Percentiles rank a stretch among this genome's conserved stretches.
phyloP scores from a whole-genome alignment of 2,329 filamentous ascomycete genomes.

The Apiospora aurea region DNA sequence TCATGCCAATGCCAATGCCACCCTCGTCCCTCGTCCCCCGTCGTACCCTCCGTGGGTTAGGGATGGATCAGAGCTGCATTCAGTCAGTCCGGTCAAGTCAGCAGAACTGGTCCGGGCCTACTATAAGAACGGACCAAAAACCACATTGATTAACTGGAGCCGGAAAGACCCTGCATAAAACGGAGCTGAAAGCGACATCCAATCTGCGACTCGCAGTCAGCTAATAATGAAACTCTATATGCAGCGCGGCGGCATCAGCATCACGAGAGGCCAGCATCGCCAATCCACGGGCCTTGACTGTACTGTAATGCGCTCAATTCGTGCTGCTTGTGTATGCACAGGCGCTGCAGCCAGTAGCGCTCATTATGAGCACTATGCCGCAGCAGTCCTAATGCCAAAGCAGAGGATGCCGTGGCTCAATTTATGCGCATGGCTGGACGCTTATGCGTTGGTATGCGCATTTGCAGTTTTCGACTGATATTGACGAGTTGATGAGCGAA shows the following conservation, averaged over 20 bases:
- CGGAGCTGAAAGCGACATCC: slow-evolving; percentile 8
- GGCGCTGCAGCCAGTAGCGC: slow-evolving; percentile 8
- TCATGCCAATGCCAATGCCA: slow-evolving; percentile 7
- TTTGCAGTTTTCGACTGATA: neutral
- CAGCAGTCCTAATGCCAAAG: neutral
- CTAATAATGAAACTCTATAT: slow-evolving; percentile 17
- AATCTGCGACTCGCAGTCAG: slow-evolving; percentile 19
- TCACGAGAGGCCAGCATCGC: slow-evolving; percentile 18
- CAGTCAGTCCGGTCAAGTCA: slow-evolving; percentile 1
- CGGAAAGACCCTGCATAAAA: slow-evolving; percentile 20
- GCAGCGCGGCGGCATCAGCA: slow-evolving; percentile 14
- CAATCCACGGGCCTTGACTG: neutral
- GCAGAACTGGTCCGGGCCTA: slow-evolving; percentile 1
- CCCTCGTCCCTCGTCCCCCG: neutral
- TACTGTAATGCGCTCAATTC: neutral
- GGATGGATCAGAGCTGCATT: slow-evolving; percentile 10
- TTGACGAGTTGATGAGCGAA: neutral
- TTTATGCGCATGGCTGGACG: slow-evolving; percentile 10
- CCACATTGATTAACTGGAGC: slow-evolving; percentile 19
- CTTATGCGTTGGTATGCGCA: slow-evolving; percentile 17
- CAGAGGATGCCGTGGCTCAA: slow-evolving; percentile 4
- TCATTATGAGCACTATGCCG: neutral
- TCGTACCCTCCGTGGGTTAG: slow-evolving; percentile 15
- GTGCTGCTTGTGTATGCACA: neutral
- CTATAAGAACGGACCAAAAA: slow-evolving; percentile 14